These are phyloP conservation scores for Epithemia pelagica DNA, from an alignment of 108 stramenopile species.

Conservation along the genomic window DNA sequence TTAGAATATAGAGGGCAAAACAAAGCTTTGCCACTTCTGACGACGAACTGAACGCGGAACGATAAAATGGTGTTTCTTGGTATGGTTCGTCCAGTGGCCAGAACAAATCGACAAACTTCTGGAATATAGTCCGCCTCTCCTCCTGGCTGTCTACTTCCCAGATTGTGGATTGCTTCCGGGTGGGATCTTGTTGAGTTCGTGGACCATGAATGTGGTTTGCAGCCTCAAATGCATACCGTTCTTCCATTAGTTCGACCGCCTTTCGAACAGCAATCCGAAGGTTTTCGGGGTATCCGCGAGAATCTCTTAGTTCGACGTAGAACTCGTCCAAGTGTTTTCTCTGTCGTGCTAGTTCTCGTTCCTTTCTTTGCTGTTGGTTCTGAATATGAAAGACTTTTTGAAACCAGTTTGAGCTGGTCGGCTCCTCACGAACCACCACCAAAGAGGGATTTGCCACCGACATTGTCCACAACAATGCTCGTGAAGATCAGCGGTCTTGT, in stretches of 20 bases:
- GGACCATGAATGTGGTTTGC: too few species aligned
- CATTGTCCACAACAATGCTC: too few species aligned
- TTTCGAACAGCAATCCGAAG: not conserved
- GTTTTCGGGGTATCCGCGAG: not conserved
- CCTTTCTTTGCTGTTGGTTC: not conserved
- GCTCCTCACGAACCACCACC: too few species aligned
- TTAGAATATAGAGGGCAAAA: not conserved
- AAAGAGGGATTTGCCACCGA: too few species aligned
- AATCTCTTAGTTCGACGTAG: not conserved
- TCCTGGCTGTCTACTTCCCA: not conserved
- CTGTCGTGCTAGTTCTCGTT: not conserved
- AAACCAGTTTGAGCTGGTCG: not conserved
- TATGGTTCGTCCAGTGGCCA: not conserved
- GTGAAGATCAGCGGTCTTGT: too few species aligned
- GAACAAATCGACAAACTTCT: too few species aligned
- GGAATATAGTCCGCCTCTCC: not conserved
- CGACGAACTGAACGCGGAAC: not conserved
- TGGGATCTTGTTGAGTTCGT: too few species aligned
- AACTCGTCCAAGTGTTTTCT: not conserved
- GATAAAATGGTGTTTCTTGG: not conserved
- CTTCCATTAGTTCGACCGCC: not conserved
- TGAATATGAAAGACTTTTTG: not conserved
- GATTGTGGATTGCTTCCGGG: not conserved
- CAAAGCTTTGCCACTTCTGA: not conserved
- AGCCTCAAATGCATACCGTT: too few species aligned